A percentile compares a stretch with the other conserved stretches of the same genome.
phyloP scores from a whole-genome alignment of 163 green algal genomes.

The Volvox carteri region DNA sequence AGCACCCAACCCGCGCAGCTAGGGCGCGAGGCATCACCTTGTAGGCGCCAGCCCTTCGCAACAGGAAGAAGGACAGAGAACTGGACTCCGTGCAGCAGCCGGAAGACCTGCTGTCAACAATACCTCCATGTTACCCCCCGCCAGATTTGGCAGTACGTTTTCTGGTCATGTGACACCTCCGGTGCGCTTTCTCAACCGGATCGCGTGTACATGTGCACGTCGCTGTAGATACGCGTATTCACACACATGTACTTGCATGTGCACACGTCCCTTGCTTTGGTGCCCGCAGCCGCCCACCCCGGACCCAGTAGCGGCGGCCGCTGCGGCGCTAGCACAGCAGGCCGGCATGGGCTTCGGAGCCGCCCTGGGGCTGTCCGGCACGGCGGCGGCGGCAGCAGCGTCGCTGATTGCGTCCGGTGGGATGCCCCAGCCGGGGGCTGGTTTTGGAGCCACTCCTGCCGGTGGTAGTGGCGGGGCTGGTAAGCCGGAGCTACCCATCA shows the following conservation, averaged over 20 bases:
- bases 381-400: slow-evolving; percentile 52
- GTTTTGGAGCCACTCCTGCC: background rate
- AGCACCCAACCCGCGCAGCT: too few relatives aligned
- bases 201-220: too few relatives aligned
- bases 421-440: background rate
- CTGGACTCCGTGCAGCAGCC: too few relatives aligned
- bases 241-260: background rate
- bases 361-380: background rate
- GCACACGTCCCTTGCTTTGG: background rate
- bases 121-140: too few relatives aligned
- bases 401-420: slow-evolving; percentile 17
- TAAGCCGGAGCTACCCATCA: slow-evolving; percentile 70
- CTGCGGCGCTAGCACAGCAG: slow-evolving; percentile 26
- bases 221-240: too few relatives aligned
- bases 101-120: too few relatives aligned
- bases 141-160: too few relatives aligned
- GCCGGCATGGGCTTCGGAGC: slow-evolving; percentile 16
- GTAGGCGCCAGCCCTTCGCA: too few relatives aligned
- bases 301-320: slow-evolving; percentile 1
- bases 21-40: too few relatives aligned
- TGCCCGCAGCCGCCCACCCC: slow-evolving; percentile 13
- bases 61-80: too few relatives aligned
- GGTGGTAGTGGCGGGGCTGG: background rate
- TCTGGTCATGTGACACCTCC: too few relatives aligned
- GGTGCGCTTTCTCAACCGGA: too few relatives aligned